Conservation (phyloP, 2,329 filamentous ascomycete species). For the Bertia moriformis region DNA sequence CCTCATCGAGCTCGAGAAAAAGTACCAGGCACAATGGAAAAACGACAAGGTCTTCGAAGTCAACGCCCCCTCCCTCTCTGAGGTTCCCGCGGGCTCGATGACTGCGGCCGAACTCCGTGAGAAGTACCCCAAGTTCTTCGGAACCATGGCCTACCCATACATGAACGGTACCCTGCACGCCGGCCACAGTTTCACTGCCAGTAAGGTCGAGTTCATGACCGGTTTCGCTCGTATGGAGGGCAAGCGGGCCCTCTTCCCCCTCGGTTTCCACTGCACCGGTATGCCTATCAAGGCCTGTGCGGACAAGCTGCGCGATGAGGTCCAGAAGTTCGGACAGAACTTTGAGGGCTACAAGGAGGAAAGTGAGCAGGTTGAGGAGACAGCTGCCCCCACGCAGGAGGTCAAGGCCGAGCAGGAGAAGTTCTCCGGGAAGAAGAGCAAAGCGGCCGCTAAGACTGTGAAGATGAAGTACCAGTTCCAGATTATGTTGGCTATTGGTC, state of each 20-base stretch:
- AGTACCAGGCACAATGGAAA: conserved; percentile 79
- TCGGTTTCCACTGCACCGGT: conserved; percentile 90
- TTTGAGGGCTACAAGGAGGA: conserved; percentile 57
- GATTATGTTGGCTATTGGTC: conserved; percentile 82
- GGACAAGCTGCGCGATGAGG: conserved; percentile 83
- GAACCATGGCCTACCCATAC: conserved; percentile 43
- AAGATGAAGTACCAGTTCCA: conserved; percentile 94
- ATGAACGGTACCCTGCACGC: conserved; percentile 84
- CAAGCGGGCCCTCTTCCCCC: conserved; percentile 72
- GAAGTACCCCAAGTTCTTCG: conserved; percentile 83
- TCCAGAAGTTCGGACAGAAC: conserved; percentile 73
- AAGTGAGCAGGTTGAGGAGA: conserved; percentile 24
- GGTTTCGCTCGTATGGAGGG: conserved; percentile 84
- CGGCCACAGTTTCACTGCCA: conserved; percentile 81
- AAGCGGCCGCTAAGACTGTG: conserved; percentile 75
- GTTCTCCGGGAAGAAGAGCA: conserved; percentile 84
- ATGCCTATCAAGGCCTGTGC: conserved; percentile 97
- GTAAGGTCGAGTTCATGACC: conserved; percentile 82
- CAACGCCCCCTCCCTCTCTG: conserved; percentile 65
- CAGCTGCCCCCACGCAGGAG: conserved; percentile 26
- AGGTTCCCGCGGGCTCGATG: conserved; percentile 64
- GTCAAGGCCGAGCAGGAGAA: conserved; percentile 74
- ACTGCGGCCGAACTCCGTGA: conserved; percentile 61
- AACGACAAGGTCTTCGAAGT: conserved; percentile 67
- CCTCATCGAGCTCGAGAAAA: conserved; percentile 72